Percentiles rank a stretch among this genome's conserved stretches.
These are phyloP conservation scores for Fusarium poae DNA, from an alignment of 2,329 filamentous ascomycete genomes.

Conservation along the genomic window DNA sequence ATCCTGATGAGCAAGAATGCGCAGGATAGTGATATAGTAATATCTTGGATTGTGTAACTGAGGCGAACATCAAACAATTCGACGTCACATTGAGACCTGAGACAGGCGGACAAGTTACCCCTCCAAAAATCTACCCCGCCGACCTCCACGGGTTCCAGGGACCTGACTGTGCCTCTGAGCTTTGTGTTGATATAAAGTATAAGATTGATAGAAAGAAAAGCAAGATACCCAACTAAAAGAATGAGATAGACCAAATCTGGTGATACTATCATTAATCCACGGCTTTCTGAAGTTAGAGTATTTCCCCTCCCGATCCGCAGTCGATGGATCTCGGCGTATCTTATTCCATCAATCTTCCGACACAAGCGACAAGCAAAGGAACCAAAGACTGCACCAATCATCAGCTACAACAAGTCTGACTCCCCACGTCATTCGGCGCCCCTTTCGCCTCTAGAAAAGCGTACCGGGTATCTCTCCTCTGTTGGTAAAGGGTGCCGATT, in stretches of 20 bases:
- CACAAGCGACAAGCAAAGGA: slow-evolving; percentile 10
- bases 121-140: slow-evolving; percentile 31
- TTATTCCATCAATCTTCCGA: slow-evolving; percentile 22
- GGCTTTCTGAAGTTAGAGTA: background rate
- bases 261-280: background rate
- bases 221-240: background rate
- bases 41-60: slow-evolving; percentile 26
- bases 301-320: background rate
- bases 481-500: slow-evolving; percentile 23
- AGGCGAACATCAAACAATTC: slow-evolving; percentile 13
- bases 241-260: background rate
- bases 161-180: background rate
- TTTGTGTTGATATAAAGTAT: background rate
- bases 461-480: slow-evolving; percentile 26
- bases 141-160: slow-evolving; percentile 8
- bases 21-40: slow-evolving; percentile 32
- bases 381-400: slow-evolving; percentile 29
- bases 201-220: background rate
- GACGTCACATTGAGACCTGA: slow-evolving; percentile 35
- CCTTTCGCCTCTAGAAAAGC: slow-evolving; percentile 15
- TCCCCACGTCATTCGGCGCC: slow-evolving; percentile 38
- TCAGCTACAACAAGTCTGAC: slow-evolving; percentile 12
- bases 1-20: slow-evolving; percentile 41
- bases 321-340: slow-evolving; percentile 30
- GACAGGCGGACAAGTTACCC: slow-evolving; percentile 25